A percentile compares a stretch with the other conserved stretches of the same genome.
phyloP scores from a whole-genome alignment of 805 yeast genomes.

The Torulaspora franciscae region DNA sequence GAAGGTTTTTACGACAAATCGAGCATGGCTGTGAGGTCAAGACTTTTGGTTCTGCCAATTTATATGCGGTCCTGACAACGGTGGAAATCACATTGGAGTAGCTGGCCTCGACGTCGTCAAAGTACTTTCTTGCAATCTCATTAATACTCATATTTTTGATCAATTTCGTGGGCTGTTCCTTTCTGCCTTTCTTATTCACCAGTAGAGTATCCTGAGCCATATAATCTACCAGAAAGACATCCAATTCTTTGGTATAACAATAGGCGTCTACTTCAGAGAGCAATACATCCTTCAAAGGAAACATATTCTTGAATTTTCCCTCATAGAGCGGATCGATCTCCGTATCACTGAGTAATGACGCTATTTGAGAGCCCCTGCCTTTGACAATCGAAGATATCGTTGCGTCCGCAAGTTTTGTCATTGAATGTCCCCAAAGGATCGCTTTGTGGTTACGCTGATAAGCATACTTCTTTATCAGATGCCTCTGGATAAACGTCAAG shows the following conservation, averaged over 20 bases:
- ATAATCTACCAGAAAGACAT: constrained; percentile 30
- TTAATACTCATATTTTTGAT: constrained; percentile 73
- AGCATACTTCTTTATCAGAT: constrained; percentile 47
- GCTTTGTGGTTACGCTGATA: constrained; percentile 43
- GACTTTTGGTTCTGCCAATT: constrained; percentile 50
- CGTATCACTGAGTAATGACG: constrained; percentile 47
- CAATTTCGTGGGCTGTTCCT: constrained; percentile 8
- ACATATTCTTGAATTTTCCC: constrained; percentile 44
- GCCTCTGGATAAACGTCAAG: constrained; percentile 42
- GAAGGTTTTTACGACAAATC: constrained; percentile 53
- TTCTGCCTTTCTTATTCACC: constrained; percentile 37
- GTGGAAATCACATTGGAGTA: constrained; percentile 90
- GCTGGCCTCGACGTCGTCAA: constrained; percentile 62
- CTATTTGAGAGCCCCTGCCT: constrained; percentile 75
- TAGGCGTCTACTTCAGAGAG: constrained; percentile 62
- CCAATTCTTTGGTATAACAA: constrained; percentile 34
- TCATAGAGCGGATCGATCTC: constrained; percentile 31
- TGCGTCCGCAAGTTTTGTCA: constrained; percentile 78
- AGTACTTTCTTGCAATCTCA: constrained; percentile 71
- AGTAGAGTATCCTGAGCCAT: constrained; percentile 20
- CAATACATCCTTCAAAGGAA: constrained; percentile 75
- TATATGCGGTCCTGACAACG: constrained; percentile 83
- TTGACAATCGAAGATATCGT: constrained; percentile 75
- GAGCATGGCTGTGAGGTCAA: constrained; percentile 38
- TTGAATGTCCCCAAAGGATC: constrained; percentile 66